These are phyloP conservation scores for Brassica balearica DNA, from an alignment of 441 rosid species.

Conservation along the genomic window DNA sequence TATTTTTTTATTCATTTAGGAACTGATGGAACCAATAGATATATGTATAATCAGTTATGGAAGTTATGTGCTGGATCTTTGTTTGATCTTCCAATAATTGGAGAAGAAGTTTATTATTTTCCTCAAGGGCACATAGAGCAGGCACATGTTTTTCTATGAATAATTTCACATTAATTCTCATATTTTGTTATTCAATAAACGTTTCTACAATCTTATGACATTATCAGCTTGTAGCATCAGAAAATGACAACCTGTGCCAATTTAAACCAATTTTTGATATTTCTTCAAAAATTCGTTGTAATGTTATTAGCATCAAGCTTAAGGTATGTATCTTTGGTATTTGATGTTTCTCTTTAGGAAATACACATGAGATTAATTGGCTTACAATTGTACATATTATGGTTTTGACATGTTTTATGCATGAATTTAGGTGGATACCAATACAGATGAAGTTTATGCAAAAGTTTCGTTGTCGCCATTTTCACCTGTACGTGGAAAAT, in stretches of 20 bases:
- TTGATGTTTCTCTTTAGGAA: neutral
- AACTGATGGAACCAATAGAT: neutral
- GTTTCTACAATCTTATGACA: no score
- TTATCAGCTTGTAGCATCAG: neutral
- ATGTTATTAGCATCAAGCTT: neutral
- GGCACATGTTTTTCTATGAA: neutral
- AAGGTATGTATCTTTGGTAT: neutral
- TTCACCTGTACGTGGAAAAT: constrained; percentile 49
- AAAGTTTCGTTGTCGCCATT: constrained; percentile 80
- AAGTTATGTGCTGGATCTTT: constrained; percentile 1
- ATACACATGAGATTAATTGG: neutral
- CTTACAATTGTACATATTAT: neutral
- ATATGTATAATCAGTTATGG: neutral
- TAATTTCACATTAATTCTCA: neutral
- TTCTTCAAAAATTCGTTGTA: neutral
- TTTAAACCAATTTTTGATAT: neutral
- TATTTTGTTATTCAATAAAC: neutral
- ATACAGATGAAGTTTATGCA: constrained; percentile 86
- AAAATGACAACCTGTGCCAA: neutral
- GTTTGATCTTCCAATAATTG: neutral
- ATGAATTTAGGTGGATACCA: constrained; percentile 72
- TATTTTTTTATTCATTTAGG: neutral
- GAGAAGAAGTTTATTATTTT: neutral
- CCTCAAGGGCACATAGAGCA: neutral
- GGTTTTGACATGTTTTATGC: constrained; percentile 6